A percentile compares a stretch with the other conserved stretches of the same genome.
These are phyloP conservation scores for Odonthalia washingtoniensis DNA, from an alignment of 31 red algal genomes.

Conservation along the genomic window DNA sequence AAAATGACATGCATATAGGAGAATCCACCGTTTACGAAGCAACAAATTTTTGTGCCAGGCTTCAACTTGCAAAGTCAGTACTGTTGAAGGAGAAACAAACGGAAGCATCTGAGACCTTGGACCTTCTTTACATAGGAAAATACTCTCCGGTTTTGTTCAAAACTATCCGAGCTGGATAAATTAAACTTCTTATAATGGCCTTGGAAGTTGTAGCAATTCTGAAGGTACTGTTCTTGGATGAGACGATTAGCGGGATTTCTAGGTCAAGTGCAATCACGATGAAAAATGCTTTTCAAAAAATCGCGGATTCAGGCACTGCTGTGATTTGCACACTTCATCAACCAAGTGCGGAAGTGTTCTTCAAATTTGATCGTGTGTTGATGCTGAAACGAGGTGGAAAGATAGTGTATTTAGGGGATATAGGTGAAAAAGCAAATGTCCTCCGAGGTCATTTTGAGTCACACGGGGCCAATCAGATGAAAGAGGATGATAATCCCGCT, in stretches of 20 bases:
- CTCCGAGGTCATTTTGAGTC: constrained; percentile 63
- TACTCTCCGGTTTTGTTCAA: constrained; percentile 69
- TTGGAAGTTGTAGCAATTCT: constrained; percentile 81
- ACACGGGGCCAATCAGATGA: constrained; percentile 44
- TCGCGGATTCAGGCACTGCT: constrained; percentile 75
- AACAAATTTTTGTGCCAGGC: constrained; percentile 76
- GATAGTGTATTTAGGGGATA: constrained; percentile 89
- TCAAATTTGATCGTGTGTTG: constrained; percentile 76
- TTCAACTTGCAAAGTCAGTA: constrained; percentile 68
- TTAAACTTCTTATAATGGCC: constrained; percentile 90
- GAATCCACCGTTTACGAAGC: constrained; percentile 87
- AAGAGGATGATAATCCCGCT: constrained; percentile 54
- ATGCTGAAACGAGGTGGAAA: constrained; percentile 80
- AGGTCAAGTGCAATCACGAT: constrained; percentile 66
- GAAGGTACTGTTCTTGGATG: constrained; percentile 73
- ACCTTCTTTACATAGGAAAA: constrained; percentile 58
- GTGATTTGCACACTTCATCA: constrained; percentile 91
- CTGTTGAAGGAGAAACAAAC: constrained; percentile 51
- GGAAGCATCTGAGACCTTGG: constrained; percentile 63
- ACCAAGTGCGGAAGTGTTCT: constrained; percentile 79
- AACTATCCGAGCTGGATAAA: constrained; percentile 40
- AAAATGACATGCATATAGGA: constrained; percentile 83
- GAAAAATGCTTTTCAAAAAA: constrained; percentile 63
- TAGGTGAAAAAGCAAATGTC: constrained; percentile 45
- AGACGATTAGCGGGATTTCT: constrained; percentile 90